These are phyloP conservation scores for Diplotaxis tenuifolia DNA, from an alignment of 345 rosid species.

Conservation along the genomic window DNA sequence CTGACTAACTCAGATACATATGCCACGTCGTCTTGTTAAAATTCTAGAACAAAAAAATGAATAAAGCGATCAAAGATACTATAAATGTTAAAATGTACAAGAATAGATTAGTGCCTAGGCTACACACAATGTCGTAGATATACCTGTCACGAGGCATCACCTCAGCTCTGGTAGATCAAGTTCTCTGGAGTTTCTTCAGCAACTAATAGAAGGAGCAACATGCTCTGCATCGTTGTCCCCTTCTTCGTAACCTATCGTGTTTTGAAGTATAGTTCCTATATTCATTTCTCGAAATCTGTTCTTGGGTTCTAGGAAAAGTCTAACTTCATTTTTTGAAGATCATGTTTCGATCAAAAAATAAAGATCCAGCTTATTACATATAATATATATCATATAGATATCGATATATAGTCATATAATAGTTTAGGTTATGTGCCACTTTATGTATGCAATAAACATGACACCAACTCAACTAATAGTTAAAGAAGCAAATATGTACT, in stretches of 20 bases:
- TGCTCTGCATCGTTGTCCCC: conserved; percentile 37
- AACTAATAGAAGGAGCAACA: conserved; percentile 34
- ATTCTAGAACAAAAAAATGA: background rate
- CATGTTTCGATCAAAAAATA: too few relatives aligned
- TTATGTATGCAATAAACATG: background rate
- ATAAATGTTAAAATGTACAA: conserved; percentile 8
- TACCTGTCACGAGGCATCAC: conserved; percentile 23
- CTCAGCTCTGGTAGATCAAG: conserved; percentile 20
- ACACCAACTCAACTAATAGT: too few relatives aligned
- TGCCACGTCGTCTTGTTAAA: conserved; percentile 7
- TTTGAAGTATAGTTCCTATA: conserved; percentile 14
- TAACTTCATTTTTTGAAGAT: background rate
- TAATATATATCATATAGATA: too few relatives aligned
- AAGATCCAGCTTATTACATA: background rate
- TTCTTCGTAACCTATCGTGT: conserved; percentile 10
- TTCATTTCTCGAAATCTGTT: conserved; percentile 27
- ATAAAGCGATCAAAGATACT: conserved; percentile 6
- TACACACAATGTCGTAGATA: conserved; percentile 19
- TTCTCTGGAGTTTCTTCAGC: conserved; percentile 28
- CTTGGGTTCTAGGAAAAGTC: conserved; percentile 27
- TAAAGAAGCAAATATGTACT: background rate
- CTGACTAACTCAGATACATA: background rate
- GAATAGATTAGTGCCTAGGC: conserved; percentile 19
- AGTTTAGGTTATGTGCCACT: background rate
- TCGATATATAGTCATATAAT: too few relatives aligned